These are phyloP conservation scores for Pestalotiopsis fici DNA, from an alignment of 2,329 filamentous ascomycete species.

Conservation along the genomic window DNA sequence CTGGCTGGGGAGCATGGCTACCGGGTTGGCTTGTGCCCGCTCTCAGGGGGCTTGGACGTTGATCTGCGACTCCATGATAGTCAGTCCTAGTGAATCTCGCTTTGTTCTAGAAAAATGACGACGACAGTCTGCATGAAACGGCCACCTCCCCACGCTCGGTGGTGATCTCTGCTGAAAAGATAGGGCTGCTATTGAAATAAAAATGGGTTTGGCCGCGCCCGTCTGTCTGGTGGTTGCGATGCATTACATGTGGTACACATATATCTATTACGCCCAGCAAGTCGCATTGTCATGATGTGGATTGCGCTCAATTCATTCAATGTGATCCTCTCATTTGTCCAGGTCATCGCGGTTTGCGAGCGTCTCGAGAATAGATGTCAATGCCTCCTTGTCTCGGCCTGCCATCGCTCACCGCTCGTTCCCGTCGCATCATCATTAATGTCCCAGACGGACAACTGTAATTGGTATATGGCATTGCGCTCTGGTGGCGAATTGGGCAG, in stretches of 20 bases:
- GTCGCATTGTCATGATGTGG: background rate
- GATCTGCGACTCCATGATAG: background rate
- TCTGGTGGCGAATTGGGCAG: background rate
- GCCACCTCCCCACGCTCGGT: background rate
- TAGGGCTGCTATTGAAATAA: background rate
- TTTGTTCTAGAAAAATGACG: conserved; percentile 5
- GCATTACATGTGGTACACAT: background rate
- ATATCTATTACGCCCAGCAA: background rate
- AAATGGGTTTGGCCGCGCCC: background rate
- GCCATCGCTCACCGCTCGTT: background rate
- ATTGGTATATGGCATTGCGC: background rate
- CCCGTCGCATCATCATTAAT: background rate
- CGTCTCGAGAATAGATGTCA: background rate
- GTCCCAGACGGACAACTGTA: background rate
- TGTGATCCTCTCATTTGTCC: background rate
- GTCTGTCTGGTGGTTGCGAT: background rate
- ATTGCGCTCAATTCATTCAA: background rate
- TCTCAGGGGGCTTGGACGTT: background rate
- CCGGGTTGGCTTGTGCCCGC: background rate
- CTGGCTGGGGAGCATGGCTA: background rate
- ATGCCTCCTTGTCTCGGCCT: background rate
- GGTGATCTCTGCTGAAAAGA: background rate
- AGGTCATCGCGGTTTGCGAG: background rate
- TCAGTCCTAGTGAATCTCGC: background rate
- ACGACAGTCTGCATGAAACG: conserved; percentile 8